Conservation (phyloP, 2,329 filamentous ascomycete genomes). For the Chaetoscypha palmicola region DNA sequence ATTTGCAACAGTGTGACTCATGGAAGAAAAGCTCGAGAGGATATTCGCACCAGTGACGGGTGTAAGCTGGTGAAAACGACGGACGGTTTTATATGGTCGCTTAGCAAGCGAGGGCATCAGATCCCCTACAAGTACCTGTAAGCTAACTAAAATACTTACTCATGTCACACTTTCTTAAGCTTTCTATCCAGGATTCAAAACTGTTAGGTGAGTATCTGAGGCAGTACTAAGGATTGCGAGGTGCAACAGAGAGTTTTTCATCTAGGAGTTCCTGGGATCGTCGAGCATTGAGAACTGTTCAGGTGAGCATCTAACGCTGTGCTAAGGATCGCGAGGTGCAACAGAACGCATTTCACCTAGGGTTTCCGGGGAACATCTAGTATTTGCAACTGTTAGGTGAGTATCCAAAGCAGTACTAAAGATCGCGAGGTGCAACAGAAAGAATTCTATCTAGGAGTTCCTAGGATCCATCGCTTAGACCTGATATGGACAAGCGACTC, state of each 20-base stretch:
- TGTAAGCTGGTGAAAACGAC: no score
- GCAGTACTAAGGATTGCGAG: neutral
- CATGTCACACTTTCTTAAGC: no score
- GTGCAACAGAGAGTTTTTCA: neutral
- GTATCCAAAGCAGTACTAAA: neutral
- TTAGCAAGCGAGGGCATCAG: no score
- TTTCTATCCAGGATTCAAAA: neutral
- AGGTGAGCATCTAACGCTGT: neutral
- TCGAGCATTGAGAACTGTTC: no score
- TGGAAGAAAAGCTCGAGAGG: no score
- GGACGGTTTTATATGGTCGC: no score
- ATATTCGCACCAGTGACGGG: no score
- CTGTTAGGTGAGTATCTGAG: neutral
- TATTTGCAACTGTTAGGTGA: neutral
- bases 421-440: neutral
- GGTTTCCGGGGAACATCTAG: neutral
- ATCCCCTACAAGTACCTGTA: no score
- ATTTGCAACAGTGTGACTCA: no score
- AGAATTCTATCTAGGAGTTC: neutral
- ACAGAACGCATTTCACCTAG: neutral
- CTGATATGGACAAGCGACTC: neutral
- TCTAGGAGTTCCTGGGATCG: neutral
- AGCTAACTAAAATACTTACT: no score
- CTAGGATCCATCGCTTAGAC: neutral
- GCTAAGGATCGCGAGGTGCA: conserved; percentile 14